phyloP scores from a whole-genome alignment of 139 green algal genomes.

The Coelastrella sp. region DNA sequence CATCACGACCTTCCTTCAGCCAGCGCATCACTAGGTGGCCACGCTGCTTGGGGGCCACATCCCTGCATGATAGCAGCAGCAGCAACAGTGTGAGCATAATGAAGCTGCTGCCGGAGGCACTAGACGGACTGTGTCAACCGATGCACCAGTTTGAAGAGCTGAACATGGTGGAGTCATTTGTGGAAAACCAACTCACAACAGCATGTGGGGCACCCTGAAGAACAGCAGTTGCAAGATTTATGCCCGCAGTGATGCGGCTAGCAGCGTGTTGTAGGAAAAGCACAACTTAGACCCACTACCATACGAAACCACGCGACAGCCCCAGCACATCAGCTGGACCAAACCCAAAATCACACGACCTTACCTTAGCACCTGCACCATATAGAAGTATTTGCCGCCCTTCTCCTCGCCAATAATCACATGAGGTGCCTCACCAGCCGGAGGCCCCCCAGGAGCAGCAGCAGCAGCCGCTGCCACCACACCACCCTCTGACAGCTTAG shows the following conservation, averaged over 20 bases:
- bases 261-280: too few species aligned
- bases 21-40: constrained; percentile 56
- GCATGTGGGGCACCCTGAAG: too few species aligned
- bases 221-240: too few species aligned
- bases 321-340: too few species aligned
- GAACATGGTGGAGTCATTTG: too few species aligned
- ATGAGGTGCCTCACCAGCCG: constrained; percentile 23
- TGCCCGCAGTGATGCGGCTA: too few species aligned
- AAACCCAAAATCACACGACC: neutral
- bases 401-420: constrained; percentile 36
- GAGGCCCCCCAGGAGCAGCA: neutral
- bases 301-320: too few species aligned
- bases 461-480: neutral
- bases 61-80: constrained; percentile 26
- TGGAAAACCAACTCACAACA: too few species aligned
- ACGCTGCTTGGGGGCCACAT: neutral
- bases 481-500: constrained; percentile 1
- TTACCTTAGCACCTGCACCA: constrained; percentile 52
- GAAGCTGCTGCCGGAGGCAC: too few species aligned
- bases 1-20: constrained; percentile 65
- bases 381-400: constrained; percentile 41
- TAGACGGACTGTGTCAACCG: too few species aligned
- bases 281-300: too few species aligned
- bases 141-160: too few species aligned
- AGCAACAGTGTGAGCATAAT: neutral